Conservation (phyloP, 192 early-diverging fungal genomes). For the Gonapodya sp. region DNA sequence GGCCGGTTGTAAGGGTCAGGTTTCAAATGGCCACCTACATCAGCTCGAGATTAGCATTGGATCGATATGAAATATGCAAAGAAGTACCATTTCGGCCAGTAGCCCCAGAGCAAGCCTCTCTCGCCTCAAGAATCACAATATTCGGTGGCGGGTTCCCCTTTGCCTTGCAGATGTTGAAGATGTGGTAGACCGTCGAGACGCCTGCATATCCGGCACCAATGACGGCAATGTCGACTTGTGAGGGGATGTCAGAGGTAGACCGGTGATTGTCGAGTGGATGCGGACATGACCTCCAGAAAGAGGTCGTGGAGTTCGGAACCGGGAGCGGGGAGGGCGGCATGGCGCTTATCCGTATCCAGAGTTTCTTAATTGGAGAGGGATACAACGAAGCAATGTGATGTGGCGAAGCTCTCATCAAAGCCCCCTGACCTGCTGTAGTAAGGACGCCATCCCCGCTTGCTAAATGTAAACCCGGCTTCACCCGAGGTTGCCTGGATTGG, state of each 20-base stretch:
- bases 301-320: not conserved
- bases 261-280: not conserved
- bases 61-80: not conserved
- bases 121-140: constrained; percentile 34
- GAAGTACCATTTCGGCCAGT: constrained; percentile 42
- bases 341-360: too few species aligned
- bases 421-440: too few species aligned
- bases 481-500: too few species aligned
- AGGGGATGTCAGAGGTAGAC: not conserved
- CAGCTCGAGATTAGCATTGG: not conserved
- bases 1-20: not conserved
- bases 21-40: not conserved
- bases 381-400: too few species aligned
- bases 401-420: too few species aligned
- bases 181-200: not conserved
- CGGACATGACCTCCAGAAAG: not conserved
- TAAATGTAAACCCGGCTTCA: too few species aligned
- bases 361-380: too few species aligned
- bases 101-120: constrained; percentile 37
- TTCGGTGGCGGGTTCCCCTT: not conserved
- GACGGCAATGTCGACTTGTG: not conserved
- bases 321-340: not conserved
- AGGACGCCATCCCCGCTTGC: too few species aligned
- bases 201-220: not conserved
- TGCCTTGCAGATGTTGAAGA: not conserved